Percentiles rank a stretch among this genome's conserved stretches.
These are phyloP conservation scores for Agrostemma githago DNA, from an alignment of 148 eudicot genomes.

Conservation along the genomic window DNA sequence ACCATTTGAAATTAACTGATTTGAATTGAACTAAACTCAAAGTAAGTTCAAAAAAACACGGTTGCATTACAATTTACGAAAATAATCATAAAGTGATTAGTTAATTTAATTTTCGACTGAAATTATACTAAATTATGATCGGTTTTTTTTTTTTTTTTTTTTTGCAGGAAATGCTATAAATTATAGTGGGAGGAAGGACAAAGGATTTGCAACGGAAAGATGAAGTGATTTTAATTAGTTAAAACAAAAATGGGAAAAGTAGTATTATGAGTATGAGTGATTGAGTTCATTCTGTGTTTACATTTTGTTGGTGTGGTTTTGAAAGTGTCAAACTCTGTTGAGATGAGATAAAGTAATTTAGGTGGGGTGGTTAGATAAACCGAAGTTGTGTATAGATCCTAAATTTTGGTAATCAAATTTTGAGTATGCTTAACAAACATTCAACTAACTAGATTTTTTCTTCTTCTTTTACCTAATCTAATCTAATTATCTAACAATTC, in stretches of 20 bases:
- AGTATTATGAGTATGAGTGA: too few species aligned
- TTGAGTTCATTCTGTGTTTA: constrained; percentile 2
- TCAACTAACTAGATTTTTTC: neutral
- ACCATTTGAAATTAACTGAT: too few species aligned
- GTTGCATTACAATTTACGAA: too few species aligned
- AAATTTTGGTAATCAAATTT: constrained; percentile 29
- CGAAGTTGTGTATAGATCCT: constrained; percentile 30
- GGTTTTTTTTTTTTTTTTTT: neutral
- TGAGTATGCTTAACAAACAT: constrained; percentile 18
- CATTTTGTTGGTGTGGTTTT: constrained; percentile 11
- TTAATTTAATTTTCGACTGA: too few species aligned
- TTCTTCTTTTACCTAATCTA: neutral
- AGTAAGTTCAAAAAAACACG: neutral
- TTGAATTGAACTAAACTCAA: neutral
- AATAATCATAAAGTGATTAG: too few species aligned
- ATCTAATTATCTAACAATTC: neutral
- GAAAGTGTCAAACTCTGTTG: neutral
- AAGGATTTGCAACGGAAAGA: constrained; percentile 43
- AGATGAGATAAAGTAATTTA: constrained; percentile 20
- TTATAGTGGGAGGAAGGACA: constrained; percentile 35
- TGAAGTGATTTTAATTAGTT: constrained; percentile 14
- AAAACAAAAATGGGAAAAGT: too few species aligned
- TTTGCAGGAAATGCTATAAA: constrained; percentile 28
- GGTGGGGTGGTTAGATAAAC: constrained; percentile 19
- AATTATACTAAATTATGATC: neutral